phyloP scores from a whole-genome alignment of 805 yeast species.

The Candida vartiovaarae region DNA sequence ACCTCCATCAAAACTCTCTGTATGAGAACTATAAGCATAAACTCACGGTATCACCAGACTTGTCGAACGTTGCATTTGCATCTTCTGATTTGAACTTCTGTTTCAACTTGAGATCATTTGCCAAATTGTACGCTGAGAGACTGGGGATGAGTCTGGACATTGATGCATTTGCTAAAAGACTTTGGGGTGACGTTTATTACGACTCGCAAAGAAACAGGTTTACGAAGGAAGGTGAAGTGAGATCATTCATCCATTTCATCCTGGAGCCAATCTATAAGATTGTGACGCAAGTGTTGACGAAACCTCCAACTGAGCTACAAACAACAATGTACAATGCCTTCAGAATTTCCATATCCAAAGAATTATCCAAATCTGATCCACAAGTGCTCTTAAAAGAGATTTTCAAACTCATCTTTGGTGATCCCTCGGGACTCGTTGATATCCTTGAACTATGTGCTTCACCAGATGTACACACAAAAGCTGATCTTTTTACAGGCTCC shows the following conservation, averaged over 20 bases:
- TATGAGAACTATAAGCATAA: conserved; percentile 22
- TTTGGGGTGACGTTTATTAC: conserved; percentile 77
- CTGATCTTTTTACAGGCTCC: conserved; percentile 24
- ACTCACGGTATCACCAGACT: conserved; percentile 44
- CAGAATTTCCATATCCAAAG: conserved; percentile 35
- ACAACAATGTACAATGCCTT: conserved; percentile 41
- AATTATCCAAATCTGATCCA: conserved; percentile 44
- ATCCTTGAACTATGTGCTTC: conserved; percentile 32
- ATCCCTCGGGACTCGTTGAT: conserved; percentile 46
- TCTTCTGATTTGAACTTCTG: conserved; percentile 55
- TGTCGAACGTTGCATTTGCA: conserved; percentile 67
- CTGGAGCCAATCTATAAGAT: conserved; percentile 79
- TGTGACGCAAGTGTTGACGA: conserved; percentile 50
- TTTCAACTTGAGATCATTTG: conserved; percentile 64
- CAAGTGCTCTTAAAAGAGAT: conserved; percentile 50
- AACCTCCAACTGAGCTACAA: conserved; percentile 37
- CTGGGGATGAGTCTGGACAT: conserved; percentile 27
- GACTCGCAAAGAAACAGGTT: conserved; percentile 39
- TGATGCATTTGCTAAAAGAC: conserved; percentile 39
- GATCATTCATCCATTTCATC: conserved; percentile 50
- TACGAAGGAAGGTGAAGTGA: conserved; percentile 21
- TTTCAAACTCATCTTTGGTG: conserved; percentile 46
- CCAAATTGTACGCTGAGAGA: conserved; percentile 35
- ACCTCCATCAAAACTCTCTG: conserved; percentile 31
- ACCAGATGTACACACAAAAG: conserved; percentile 29